Percentiles rank a stretch among this genome's conserved stretches.
These are phyloP conservation scores for Escallonia rubra DNA, from an alignment of 129 eudicot species.

Conservation along the genomic window DNA sequence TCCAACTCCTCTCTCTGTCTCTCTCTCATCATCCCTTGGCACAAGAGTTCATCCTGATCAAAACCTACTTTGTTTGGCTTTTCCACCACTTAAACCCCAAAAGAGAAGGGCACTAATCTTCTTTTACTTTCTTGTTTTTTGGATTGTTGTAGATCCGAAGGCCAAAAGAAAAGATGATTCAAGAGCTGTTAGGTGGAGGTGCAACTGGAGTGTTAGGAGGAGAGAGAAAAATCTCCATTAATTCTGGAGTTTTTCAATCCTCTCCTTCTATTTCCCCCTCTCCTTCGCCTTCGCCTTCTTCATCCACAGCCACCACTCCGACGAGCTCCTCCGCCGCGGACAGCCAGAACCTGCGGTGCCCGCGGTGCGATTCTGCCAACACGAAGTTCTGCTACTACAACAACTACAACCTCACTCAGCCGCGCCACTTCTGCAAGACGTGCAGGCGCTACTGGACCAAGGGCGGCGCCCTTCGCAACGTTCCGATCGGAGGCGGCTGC, in stretches of 20 bases:
- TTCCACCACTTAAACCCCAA: neutral
- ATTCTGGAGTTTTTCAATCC: constrained; percentile 18
- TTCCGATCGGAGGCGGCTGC: constrained; percentile 84
- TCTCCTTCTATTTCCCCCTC: constrained; percentile 20
- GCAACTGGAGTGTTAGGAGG: constrained; percentile 37
- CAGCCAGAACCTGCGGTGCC: constrained; percentile 55
- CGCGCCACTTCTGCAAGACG: constrained; percentile 90
- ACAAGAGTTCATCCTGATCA: constrained; percentile 1
- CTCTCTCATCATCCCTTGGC: constrained; percentile 1
- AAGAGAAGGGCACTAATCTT: constrained; percentile 2
- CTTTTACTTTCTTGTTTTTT: constrained; percentile 31
- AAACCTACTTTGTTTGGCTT: constrained; percentile 33
- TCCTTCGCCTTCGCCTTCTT: constrained; percentile 32
- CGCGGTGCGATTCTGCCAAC: constrained; percentile 76
- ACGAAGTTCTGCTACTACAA: constrained; percentile 84
- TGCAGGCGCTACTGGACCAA: constrained; percentile 90
- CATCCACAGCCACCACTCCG: constrained; percentile 37
- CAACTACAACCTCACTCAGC: constrained; percentile 94
- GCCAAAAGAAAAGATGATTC: constrained; percentile 56
- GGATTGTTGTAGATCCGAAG: constrained; percentile 29
- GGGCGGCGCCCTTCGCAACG: constrained; percentile 84
- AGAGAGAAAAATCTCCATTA: constrained; percentile 40
- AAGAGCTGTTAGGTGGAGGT: constrained; percentile 57
- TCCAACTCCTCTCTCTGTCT: constrained; percentile 6
- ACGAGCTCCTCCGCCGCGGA: constrained; percentile 26